Evolutionary conservation across 441 rosid genomes (phyloP).

Genomic region (Pelargonium fulgidum): DNA sequence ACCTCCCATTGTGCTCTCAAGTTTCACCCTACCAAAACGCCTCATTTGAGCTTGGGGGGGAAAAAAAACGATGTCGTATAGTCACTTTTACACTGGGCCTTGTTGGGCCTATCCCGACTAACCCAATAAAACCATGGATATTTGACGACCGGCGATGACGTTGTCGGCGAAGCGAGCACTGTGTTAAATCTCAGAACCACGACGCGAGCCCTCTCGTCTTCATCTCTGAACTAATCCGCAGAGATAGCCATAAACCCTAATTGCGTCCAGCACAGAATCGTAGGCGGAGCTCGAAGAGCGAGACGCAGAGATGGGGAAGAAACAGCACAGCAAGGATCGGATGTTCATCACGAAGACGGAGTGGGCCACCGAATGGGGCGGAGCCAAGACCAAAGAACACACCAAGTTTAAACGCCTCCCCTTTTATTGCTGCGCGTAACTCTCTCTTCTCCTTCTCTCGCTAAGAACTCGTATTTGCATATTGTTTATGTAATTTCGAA

Average conservation of each 20-base stretch:
- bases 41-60: no score
- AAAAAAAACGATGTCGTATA: no score
- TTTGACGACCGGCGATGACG: slow-evolving; percentile 7
- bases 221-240: not conserved
- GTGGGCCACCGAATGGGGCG: slow-evolving; percentile 99
- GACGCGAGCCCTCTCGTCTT: not conserved
- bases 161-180: not conserved
- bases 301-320: slow-evolving; percentile 59
- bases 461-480: not conserved
- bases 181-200: not conserved
- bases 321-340: slow-evolving; percentile 89
- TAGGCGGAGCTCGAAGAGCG: slow-evolving; percentile 7
- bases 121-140: not conserved
- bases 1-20: slow-evolving; percentile 25
- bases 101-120: not conserved
- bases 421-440: slow-evolving; percentile 94
- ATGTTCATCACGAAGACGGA: slow-evolving; percentile 91
- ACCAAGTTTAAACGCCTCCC: slow-evolving; percentile 94
- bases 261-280: not conserved
- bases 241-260: slow-evolving; percentile 15
- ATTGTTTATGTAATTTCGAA: not conserved
- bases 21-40: not conserved
- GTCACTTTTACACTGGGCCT: not conserved
- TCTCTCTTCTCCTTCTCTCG: not conserved
- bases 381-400: slow-evolving; percentile 78